Evolutionary conservation across 1,284 basidiomycete species (phyloP).

Genomic region (Fistulinella cinereoalba): DNA sequence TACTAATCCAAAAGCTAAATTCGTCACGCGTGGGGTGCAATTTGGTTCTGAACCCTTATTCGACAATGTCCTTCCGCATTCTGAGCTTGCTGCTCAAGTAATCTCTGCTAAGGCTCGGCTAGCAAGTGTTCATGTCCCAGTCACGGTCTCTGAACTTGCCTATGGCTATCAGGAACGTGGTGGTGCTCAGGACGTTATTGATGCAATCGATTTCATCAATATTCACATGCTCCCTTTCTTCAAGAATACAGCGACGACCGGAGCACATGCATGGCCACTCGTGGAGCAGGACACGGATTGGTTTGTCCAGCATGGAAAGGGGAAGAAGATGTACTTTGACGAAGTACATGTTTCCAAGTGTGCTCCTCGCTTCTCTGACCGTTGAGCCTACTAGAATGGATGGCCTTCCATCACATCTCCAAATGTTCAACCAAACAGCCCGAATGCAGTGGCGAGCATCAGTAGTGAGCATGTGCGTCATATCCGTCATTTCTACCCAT

Average conservation of each 20-base stretch:
- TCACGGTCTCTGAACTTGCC: slow-evolving; percentile 57
- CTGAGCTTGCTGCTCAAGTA: slow-evolving; percentile 57
- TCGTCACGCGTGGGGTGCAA: slow-evolving; percentile 63
- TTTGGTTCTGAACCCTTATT: slow-evolving; percentile 75
- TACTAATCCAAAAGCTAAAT: slow-evolving; percentile 63
- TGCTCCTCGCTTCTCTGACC: neutral
- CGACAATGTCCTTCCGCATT: slow-evolving; percentile 54
- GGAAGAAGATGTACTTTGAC: slow-evolving; percentile 72
- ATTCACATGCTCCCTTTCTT: slow-evolving; percentile 79
- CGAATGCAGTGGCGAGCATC: slow-evolving; percentile 51
- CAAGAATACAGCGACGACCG: slow-evolving; percentile 40
- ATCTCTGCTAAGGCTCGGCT: slow-evolving; percentile 48
- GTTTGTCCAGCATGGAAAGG: slow-evolving; percentile 56
- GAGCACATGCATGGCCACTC: slow-evolving; percentile 52
- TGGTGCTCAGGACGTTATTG: slow-evolving; percentile 56
- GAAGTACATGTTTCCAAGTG: slow-evolving; percentile 41
- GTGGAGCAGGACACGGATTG: slow-evolving; percentile 57
- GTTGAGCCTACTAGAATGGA: slow-evolving; percentile 50
- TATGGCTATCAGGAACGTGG: slow-evolving; percentile 51
- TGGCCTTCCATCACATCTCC: slow-evolving; percentile 64
- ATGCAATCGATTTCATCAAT: slow-evolving; percentile 65
- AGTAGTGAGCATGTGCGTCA: slow-evolving; percentile 51
- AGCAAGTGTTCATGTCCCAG: slow-evolving; percentile 54
- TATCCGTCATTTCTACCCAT: neutral
- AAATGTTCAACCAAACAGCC: slow-evolving; percentile 58